Base-by-base conservation (phyloP, 2,329 filamentous ascomycete genomes). In the Cladosporium sphaerospermum region DNA sequence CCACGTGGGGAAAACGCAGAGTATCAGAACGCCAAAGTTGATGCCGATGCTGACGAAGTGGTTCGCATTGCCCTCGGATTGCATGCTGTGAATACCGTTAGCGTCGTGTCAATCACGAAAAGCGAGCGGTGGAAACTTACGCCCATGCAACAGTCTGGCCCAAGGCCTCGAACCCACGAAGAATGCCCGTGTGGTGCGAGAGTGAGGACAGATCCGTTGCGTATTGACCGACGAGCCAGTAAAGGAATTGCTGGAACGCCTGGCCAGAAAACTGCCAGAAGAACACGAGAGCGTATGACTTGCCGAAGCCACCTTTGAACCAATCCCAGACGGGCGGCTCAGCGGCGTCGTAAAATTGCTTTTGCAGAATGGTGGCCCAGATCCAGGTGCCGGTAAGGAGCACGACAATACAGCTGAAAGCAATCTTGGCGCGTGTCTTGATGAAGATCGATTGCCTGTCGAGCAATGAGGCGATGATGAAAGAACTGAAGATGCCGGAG, bases 181-280 rank as follows among this genome's bases (percentile, higher is more conserved):
- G 49, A n/a, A 69, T 68, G 51, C 66, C 66, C n/a, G 65, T 67
- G 43, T 66, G 64, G 56, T 68, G 66, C 11, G 61, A 64, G 37
- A 67, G 34, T 19, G 64, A 64, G 3, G 61, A 64, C 0, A 69
- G 54, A 52, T 68, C 61, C 1, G 64, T 67, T 1, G 67, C 63
- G 36, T 68, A 69, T 55, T 69, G 67, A n/a, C 67, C 67, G 4
- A 69, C 62, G 3, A 69, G 52, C 67, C 67, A 69, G 54, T 69
- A 69, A 14, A 69, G 49, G 37, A 69, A 69, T 47, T 69, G 67
- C 57, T 68, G 67, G 56, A 68, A 69, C 1, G 67, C 65, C 51
- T 69, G 67, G 0, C 67, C 67, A 16, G 64, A 65, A 19, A 69
- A 69, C 31, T 67, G 65, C 67, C 48, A 51, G 40, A 51, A 51